These are phyloP conservation scores for Neonectria sp. DNA, from an alignment of 2,329 filamentous ascomycete species.

Conservation along the genomic window DNA sequence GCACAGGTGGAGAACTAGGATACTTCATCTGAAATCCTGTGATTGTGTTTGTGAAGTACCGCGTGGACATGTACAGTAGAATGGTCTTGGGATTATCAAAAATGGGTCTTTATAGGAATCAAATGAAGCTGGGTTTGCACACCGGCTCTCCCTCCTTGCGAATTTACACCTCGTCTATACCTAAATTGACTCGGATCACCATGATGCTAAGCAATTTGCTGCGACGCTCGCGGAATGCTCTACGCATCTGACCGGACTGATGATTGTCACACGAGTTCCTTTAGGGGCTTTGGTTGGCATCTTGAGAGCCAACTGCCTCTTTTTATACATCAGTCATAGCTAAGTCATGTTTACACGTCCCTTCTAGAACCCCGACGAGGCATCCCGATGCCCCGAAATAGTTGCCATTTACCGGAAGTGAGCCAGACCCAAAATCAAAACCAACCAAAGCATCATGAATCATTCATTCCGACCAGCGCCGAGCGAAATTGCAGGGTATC, in stretches of 20 bases:
- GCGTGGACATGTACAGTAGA: conserved; percentile 27
- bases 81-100: conserved; percentile 28
- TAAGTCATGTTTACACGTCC: neutral
- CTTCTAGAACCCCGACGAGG: neutral
- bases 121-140: conserved; percentile 9
- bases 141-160: neutral
- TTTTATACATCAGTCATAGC: neutral
- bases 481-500: conserved; percentile 39
- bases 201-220: neutral
- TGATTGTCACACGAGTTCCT: too few species aligned
- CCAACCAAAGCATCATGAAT: conserved; percentile 9
- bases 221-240: neutral
- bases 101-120: conserved; percentile 18
- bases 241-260: neutral
- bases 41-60: conserved; percentile 12
- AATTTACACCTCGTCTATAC: neutral
- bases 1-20: conserved; percentile 41
- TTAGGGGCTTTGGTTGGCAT: neutral
- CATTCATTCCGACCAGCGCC: conserved; percentile 29
- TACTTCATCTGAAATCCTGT: conserved; percentile 33
- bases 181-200: neutral
- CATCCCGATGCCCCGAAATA: neutral
- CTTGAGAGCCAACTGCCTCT: neutral
- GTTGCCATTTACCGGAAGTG: neutral
- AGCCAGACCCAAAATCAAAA: neutral